Conservation (phyloP, 1,284 basidiomycete species). For the Marasmius tenuissimus region DNA sequence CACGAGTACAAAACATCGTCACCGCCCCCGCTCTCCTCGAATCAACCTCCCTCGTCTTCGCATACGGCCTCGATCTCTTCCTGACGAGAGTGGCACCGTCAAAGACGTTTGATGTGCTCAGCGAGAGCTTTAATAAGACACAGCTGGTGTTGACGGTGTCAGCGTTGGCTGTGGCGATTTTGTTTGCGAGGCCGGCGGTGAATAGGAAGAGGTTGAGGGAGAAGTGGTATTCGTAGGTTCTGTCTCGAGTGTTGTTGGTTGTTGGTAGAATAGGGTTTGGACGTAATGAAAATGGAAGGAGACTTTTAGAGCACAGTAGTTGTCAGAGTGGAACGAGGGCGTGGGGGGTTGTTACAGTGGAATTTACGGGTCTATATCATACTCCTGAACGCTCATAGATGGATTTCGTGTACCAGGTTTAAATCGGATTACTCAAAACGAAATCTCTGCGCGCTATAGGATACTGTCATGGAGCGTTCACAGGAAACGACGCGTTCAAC, state of each 20-base stretch:
- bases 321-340: too few species aligned
- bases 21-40: slow-evolving; percentile 87
- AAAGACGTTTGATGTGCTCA: slow-evolving; percentile 92
- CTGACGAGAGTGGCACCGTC: slow-evolving; percentile 82
- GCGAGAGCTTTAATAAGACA: slow-evolving; percentile 89
- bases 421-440: too few species aligned
- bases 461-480: not conserved
- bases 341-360: too few species aligned
- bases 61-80: slow-evolving; percentile 88
- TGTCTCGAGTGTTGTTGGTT: not conserved
- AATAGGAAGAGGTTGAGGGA: slow-evolving; percentile 61
- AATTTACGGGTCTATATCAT: too few species aligned
- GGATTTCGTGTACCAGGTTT: too few species aligned
- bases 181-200: slow-evolving; percentile 77
- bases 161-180: slow-evolving; percentile 72
- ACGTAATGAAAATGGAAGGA: too few species aligned
- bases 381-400: too few species aligned
- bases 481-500: slow-evolving; percentile 29
- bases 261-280: not conserved
- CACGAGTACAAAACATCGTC: slow-evolving; percentile 46
- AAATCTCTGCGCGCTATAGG: too few species aligned
- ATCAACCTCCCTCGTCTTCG: slow-evolving; percentile 88
- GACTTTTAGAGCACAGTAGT: too few species aligned
- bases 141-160: slow-evolving; percentile 87
- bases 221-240: slow-evolving; percentile 59